phyloP scores from a whole-genome alignment of 148 eudicot species.

The Heliosperma pusillum region DNA sequence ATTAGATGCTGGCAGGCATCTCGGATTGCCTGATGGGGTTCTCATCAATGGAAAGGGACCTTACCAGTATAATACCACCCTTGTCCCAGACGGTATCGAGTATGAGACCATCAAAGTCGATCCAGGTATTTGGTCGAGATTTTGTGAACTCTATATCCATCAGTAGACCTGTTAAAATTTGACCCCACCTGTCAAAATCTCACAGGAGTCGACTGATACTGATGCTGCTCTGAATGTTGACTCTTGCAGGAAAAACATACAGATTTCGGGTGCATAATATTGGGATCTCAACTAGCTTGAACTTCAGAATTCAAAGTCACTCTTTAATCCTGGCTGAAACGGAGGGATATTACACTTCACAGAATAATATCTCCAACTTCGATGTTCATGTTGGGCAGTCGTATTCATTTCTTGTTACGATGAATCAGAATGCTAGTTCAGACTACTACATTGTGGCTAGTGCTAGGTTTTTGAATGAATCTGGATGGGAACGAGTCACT shows the following conservation, averaged over 20 bases:
- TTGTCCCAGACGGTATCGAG: conserved; percentile 67
- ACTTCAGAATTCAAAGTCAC: conserved; percentile 83
- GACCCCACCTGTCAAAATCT: too few relatives aligned
- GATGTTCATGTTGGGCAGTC: conserved; percentile 98
- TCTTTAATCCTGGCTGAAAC: conserved; percentile 74
- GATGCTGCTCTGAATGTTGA: not conserved
- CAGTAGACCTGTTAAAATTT: too few relatives aligned
- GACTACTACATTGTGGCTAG: conserved; percentile 96
- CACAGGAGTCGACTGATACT: too few relatives aligned
- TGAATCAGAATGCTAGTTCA: conserved; percentile 92
- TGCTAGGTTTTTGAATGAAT: conserved; percentile 75
- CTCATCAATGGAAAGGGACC: conserved; percentile 99
- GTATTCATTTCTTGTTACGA: conserved; percentile 83
- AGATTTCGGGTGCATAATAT: conserved; percentile 79
- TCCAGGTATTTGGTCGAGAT: conserved; percentile 50
- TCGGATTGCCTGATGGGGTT: conserved; percentile 96
- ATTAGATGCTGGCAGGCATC: conserved; percentile 59
- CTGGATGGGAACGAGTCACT: conserved; percentile 79
- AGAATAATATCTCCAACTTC: conserved; percentile 57
- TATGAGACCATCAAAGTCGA: conserved; percentile 69
- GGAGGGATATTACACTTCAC: conserved; percentile 82
- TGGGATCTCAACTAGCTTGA: conserved; percentile 81
- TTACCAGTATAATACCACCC: conserved; percentile 61
- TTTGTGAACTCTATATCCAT: not conserved
- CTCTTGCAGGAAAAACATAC: conserved; percentile 77